Evolutionary conservation across 192 early-diverging fungal species (phyloP).

Genomic region (Podila epicladia): DNA sequence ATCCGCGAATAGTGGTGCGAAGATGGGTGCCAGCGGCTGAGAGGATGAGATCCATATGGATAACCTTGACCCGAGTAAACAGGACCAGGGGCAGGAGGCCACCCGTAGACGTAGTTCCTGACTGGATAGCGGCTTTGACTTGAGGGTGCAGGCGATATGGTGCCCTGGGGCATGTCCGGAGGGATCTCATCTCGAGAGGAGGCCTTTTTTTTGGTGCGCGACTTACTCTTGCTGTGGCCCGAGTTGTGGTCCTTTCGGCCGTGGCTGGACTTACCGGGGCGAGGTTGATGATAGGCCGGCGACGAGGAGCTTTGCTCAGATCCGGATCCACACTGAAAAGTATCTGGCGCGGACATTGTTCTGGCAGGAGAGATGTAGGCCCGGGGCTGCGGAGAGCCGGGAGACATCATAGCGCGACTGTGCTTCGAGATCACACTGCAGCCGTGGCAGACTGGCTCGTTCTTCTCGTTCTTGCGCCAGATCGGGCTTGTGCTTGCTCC

Average conservation of each 20-base stretch:
- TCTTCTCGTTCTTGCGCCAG: constrained; percentile 15
- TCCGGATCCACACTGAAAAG: no score
- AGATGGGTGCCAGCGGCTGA: not conserved
- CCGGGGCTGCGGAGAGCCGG: not conserved
- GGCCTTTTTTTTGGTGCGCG: constrained; percentile 2
- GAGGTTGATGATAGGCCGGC: no score
- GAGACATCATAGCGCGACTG: not conserved
- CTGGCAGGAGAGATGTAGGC: not conserved
- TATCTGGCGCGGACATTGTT: not conserved
- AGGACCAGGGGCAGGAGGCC: no score
- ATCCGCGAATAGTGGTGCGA: not conserved
- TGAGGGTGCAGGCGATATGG: no score
- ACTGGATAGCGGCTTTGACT: no score
- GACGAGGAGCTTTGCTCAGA: no score
- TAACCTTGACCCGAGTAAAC: no score
- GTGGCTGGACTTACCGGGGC: not conserved
- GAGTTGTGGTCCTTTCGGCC: not conserved
- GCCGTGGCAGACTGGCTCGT: constrained; percentile 9
- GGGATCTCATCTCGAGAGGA: not conserved
- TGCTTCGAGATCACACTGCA: constrained; percentile 10
- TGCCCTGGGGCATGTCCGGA: not conserved
- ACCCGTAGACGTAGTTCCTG: no score
- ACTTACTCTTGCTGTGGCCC: not conserved
- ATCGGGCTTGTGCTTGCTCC: constrained; percentile 10
- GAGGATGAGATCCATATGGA: no score